These are phyloP conservation scores for Acacia crassicarpa DNA, from an alignment of 306 rosid genomes.

Conservation along the genomic window DNA sequence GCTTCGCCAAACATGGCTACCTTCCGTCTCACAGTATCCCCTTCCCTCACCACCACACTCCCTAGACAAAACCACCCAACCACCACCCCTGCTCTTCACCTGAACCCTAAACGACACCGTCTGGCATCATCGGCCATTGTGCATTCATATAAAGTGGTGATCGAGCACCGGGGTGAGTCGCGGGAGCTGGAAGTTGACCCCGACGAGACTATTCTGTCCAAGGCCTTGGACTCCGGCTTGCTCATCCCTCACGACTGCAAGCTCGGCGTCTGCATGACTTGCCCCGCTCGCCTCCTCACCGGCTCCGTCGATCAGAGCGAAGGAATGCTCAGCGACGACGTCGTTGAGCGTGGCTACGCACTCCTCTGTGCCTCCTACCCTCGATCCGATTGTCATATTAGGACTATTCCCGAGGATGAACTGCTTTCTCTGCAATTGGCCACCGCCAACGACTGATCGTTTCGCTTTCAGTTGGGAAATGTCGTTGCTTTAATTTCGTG, in stretches of 20 bases:
- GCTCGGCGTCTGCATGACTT: constrained; percentile 99
- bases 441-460: constrained; percentile 78
- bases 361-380: constrained; percentile 78
- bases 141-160: constrained; percentile 69
- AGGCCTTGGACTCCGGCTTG: constrained; percentile 76
- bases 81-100: constrained; percentile 30
- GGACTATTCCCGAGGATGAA: constrained; percentile 85
- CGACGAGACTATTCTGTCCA: constrained; percentile 60
- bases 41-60: constrained; percentile 34
- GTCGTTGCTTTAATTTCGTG: background rate
- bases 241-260: constrained; percentile 88
- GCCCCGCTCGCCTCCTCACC: constrained; percentile 81
- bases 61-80: constrained; percentile 41
- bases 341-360: constrained; percentile 84
- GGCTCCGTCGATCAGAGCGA: constrained; percentile 93
- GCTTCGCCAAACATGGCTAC: constrained; percentile 48
- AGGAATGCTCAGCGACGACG: constrained; percentile 98
- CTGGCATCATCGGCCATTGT: constrained; percentile 29
- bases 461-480: background rate
- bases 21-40: constrained; percentile 53
- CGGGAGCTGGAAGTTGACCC: constrained; percentile 59
- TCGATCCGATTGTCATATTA: constrained; percentile 72
- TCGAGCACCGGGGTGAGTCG: constrained; percentile 71
- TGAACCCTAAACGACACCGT: constrained; percentile 27
- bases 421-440: constrained; percentile 83